Conservation (phyloP, 169 alveolate species). For the Plasmodium vivax region DNA sequence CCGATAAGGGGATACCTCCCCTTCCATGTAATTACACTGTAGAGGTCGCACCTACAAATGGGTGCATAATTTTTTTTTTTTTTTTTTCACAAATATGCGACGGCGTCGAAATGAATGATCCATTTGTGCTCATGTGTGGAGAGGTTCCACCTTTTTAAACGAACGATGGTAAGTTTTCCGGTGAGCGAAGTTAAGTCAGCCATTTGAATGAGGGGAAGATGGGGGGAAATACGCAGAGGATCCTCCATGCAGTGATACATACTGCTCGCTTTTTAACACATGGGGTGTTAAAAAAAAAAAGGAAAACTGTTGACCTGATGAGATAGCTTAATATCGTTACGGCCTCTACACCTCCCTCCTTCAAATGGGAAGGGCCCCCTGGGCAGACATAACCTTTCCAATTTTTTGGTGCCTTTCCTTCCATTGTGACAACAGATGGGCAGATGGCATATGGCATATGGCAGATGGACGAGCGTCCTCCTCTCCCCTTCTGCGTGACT, state of each 20-base stretch:
- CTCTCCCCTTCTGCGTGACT: background rate
- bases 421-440: background rate
- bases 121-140: background rate
- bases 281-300: background rate
- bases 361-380: background rate
- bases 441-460: too few relatives aligned
- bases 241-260: background rate
- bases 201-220: background rate
- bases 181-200: background rate
- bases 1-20: background rate
- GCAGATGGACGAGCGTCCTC: background rate
- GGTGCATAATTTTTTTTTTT: background rate
- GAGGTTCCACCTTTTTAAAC: background rate
- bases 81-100: background rate
- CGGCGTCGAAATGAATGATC: background rate
- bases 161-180: background rate
- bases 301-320: background rate
- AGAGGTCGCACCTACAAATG: background rate
- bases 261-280: background rate
- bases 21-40: background rate
- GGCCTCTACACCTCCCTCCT: background rate
- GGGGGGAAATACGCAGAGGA: background rate
- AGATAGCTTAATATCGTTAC: background rate
- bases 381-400: background rate
- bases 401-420: too few relatives aligned